Conservation (phyloP, 169 alveolate genomes). For the Ichthyophthirius multifiliis region DNA sequence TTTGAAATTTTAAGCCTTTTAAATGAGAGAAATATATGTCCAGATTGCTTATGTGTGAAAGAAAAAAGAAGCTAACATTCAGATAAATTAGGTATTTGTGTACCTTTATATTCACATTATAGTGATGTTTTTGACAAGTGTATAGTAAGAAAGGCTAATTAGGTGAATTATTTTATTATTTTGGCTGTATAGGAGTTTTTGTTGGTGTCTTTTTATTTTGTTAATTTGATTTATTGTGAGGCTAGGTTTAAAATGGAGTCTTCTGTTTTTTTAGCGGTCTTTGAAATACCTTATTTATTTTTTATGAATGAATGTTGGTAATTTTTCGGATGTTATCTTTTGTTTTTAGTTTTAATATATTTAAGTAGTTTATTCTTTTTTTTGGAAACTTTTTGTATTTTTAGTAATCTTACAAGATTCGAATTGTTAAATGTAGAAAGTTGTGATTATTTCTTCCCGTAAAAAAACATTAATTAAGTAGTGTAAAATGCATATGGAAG, state of each 20-base stretch:
- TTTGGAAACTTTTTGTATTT: not conserved
- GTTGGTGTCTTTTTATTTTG: not conserved
- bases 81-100: not conserved
- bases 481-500: too few relatives aligned
- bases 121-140: not conserved
- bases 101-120: not conserved
- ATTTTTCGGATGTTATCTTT: not conserved
- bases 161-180: not conserved
- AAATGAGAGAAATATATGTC: not conserved
- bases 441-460: not conserved
- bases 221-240: not conserved
- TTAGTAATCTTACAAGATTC: not conserved
- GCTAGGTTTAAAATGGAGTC: not conserved
- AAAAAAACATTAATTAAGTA: not conserved
- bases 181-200: not conserved
- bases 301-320: not conserved
- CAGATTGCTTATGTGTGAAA: not conserved
- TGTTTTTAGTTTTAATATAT: not conserved
- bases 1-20: not conserved
- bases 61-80: not conserved
- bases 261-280: not conserved
- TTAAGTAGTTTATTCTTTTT: not conserved
- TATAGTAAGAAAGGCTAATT: not conserved
- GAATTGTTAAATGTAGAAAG: not conserved
- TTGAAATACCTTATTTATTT: not conserved